These are phyloP conservation scores for Colletotrichum eleusines DNA, from an alignment of 2,329 filamentous ascomycete species.

Conservation along the genomic window DNA sequence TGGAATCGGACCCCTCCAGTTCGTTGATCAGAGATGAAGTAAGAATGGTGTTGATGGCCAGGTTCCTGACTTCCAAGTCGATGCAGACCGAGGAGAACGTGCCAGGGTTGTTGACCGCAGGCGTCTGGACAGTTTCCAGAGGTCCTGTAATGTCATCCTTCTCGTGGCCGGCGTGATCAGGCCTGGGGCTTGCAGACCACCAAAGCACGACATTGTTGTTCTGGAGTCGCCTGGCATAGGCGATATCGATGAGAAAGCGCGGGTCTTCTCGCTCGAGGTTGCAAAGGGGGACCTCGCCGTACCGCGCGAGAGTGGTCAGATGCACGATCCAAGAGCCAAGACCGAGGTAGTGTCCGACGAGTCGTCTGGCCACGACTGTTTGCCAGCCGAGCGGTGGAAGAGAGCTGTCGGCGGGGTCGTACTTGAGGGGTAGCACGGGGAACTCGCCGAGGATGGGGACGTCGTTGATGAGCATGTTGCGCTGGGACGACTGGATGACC, in stretches of 20 bases:
- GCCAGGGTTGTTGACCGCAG: conserved; percentile 90
- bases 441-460: conserved; percentile 87
- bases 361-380: conserved; percentile 83
- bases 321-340: conserved; percentile 94
- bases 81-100: conserved; percentile 97
- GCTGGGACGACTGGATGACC: conserved; percentile 91
- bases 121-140: conserved; percentile 91
- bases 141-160: conserved; percentile 88
- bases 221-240: conserved; percentile 90
- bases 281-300: conserved; percentile 94
- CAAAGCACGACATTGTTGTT: conserved; percentile 94
- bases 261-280: conserved; percentile 96
- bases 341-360: conserved; percentile 91
- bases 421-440: conserved; percentile 83
- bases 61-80: conserved; percentile 91
- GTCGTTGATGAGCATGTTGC: conserved; percentile 83
- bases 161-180: conserved; percentile 96
- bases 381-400: conserved; percentile 96
- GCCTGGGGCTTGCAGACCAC: conserved; percentile 91
- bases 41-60: conserved; percentile 97
- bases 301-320: conserved; percentile 86
- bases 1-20: conserved; percentile 87
- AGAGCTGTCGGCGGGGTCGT: conserved; percentile 86
- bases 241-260: conserved; percentile 93
- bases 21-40: conserved; percentile 98